phyloP scores from a whole-genome alignment of 371 early-diverging fungal genomes.

The Apophysomyces ossiformis region DNA sequence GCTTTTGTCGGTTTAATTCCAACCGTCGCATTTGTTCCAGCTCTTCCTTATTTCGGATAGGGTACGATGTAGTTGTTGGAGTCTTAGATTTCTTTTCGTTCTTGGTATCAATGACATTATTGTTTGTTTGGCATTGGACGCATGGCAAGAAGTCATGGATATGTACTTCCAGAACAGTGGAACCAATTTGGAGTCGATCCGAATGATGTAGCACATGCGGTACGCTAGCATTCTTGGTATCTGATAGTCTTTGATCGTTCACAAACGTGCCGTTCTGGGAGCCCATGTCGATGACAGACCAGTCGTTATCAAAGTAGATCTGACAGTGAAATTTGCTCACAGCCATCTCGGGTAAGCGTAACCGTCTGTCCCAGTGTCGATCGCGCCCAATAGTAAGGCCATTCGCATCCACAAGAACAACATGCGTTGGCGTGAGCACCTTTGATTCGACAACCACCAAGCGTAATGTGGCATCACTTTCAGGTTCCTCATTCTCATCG shows the following conservation, averaged over 20 bases:
- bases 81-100: background rate
- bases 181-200: slow-evolving; percentile 39
- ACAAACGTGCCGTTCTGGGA: slow-evolving; percentile 52
- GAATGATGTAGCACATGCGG: slow-evolving; percentile 31
- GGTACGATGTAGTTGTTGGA: background rate
- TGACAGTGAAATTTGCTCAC: slow-evolving; percentile 51
- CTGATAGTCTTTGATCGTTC: slow-evolving; percentile 39
- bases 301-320: slow-evolving; percentile 31
- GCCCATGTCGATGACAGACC: slow-evolving; percentile 42
- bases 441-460: slow-evolving; percentile 42
- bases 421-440: slow-evolving; percentile 22
- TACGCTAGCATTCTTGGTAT: slow-evolving; percentile 39
- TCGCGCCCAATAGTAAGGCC: slow-evolving; percentile 50
- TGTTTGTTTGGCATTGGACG: slow-evolving; percentile 29
- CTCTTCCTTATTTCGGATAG: slow-evolving; percentile 8
- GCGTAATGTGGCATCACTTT: slow-evolving; percentile 29
- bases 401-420: slow-evolving; percentile 42
- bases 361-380: slow-evolving; percentile 37
- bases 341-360: slow-evolving; percentile 49
- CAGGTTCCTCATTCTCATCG: slow-evolving; percentile 24
- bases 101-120: slow-evolving; percentile 22
- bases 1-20: slow-evolving; percentile 10
- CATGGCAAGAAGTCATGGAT: slow-evolving; percentile 39
- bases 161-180: slow-evolving; percentile 44
- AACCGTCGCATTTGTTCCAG: slow-evolving; percentile 7